phyloP scores from a whole-genome alignment of 1,284 basidiomycete species.

The Ustilago cynodontis region DNA sequence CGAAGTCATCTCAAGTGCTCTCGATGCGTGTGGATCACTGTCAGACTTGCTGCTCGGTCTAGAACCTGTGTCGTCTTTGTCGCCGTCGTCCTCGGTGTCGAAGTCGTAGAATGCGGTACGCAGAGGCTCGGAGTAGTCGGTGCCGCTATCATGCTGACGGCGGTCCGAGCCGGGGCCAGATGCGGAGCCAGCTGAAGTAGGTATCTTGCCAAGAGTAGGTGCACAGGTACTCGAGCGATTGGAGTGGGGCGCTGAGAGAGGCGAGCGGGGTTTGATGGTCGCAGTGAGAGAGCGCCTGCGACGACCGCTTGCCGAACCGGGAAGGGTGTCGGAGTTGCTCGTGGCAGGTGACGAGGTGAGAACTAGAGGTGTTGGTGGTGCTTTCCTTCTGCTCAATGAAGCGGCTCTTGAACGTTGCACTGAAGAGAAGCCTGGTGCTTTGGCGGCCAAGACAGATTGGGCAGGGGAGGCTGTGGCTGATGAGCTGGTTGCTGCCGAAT shows the following conservation, averaged over 20 bases:
- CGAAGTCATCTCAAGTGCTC: not conserved
- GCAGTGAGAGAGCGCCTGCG: constrained; percentile 29
- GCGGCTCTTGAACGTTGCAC: constrained; percentile 26
- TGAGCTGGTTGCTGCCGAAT: constrained; percentile 7
- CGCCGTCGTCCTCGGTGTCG: constrained; percentile 19
- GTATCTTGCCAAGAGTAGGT: not conserved
- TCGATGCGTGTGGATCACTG: not conserved
- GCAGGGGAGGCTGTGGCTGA: constrained; percentile 12
- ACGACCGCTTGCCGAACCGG: constrained; percentile 22
- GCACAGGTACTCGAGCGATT: not conserved
- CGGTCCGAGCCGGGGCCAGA: constrained; percentile 1
- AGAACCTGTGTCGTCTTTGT: not conserved
- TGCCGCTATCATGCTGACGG: constrained; percentile 3
- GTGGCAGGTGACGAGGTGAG: constrained; percentile 39
- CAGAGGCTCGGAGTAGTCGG: constrained; percentile 29
- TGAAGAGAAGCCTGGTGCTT: constrained; percentile 28
- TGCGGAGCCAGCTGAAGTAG: constrained; percentile 6
- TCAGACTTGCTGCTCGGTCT: constrained; percentile 8
- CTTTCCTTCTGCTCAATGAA: constrained; percentile 27
- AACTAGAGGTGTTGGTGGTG: constrained; percentile 37
- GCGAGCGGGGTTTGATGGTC: constrained; percentile 25
- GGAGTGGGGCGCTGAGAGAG: constrained; percentile 29
- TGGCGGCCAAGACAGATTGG: constrained; percentile 7
- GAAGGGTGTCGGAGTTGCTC: constrained; percentile 23
- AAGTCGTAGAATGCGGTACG: constrained; percentile 38